Conservation (phyloP, 2,329 filamentous ascomycete genomes). For the Epichloe bromicola region DNA sequence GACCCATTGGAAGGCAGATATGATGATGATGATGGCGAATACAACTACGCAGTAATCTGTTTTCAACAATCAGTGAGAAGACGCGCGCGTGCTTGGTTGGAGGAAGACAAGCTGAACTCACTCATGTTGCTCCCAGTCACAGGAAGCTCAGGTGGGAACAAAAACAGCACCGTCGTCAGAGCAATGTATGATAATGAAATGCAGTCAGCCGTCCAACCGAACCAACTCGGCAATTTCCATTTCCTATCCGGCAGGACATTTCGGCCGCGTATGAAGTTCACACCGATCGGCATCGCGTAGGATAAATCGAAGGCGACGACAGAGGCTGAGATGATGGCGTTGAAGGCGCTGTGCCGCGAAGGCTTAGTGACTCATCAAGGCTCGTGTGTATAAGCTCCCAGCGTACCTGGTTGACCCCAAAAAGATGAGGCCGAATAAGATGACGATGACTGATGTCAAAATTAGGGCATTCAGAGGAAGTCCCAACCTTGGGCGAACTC, state of each 20-base stretch:
- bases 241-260: conserved; percentile 44
- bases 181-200: conserved; percentile 48
- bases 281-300: conserved; percentile 60
- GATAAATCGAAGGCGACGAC: conserved; percentile 60
- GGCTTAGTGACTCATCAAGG: too few relatives aligned
- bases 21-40: conserved; percentile 30
- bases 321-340: conserved; percentile 56
- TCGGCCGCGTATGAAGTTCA: conserved; percentile 53
- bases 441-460: conserved; percentile 45
- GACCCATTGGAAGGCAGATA: conserved; percentile 30
- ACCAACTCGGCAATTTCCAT: conserved; percentile 20
- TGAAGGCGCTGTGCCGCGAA: conserved; percentile 41
- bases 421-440: conserved; percentile 61
- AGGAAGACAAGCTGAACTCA: conserved; percentile 1
- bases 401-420: conserved; percentile 40
- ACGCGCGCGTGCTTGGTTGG: too few relatives aligned
- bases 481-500: conserved; percentile 45
- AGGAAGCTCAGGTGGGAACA: conserved; percentile 54
- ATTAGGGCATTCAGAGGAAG: conserved; percentile 55
- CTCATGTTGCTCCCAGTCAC: conserved; percentile 56
- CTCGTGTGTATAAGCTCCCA: background rate
- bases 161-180: conserved; percentile 57
- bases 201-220: conserved; percentile 24
- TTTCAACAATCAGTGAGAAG: background rate
- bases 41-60: conserved; percentile 31